Base-by-base conservation (phyloP, 2,329 filamentous ascomycete genomes). In the Verticillium zaregamsianum region DNA sequence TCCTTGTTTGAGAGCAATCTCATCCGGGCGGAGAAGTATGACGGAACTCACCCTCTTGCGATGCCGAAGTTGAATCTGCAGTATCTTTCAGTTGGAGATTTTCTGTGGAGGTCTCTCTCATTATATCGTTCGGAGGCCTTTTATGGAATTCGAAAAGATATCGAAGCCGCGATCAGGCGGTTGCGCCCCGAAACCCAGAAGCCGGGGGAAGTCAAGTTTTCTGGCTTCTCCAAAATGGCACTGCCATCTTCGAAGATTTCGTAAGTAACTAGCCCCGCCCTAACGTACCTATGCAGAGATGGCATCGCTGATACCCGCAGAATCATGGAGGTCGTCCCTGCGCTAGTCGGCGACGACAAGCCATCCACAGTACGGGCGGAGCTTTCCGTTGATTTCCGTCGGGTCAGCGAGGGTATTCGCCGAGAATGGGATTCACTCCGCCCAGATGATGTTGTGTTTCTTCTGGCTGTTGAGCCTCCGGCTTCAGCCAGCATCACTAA, bases 31-130 rank as follows among this genome's bases (percentile, higher is more conserved):
- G 93, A 97, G 69, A 83, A 82, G 8, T 98, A 97, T 69, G 90
- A 97, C 73, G 93, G 93, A 31, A 93, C 92, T 28, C 86, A 86
- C 57, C 93, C 95, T 5, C 81, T 99, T 62, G 92, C 95, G 3
- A 87, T 99, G 54, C 95, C 95, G 3, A 99, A 99, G 73, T 78
- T 98, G 55, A 99, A 97, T 68, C 80, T 99, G 32, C 95, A 99
- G 71, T 99, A 99, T 74, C 82, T 99, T 15, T 96, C 93, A 3
- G 87, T 97, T 58, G 93, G 93, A 3, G 95, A 99, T 74, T 99
- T 99, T 69, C 78, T 99, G n/a, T 99, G 93, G 93, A 86, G 96
- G 65, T 93, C 94, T 0, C 89, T 98, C 69, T 83, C 96, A 15
- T 80, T 99, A 9, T 95, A 97, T 72, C 88, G 94, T 49, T 91